Conservation (phyloP, 2,329 filamentous ascomycete genomes). For the Hypoxylon sp. region DNA sequence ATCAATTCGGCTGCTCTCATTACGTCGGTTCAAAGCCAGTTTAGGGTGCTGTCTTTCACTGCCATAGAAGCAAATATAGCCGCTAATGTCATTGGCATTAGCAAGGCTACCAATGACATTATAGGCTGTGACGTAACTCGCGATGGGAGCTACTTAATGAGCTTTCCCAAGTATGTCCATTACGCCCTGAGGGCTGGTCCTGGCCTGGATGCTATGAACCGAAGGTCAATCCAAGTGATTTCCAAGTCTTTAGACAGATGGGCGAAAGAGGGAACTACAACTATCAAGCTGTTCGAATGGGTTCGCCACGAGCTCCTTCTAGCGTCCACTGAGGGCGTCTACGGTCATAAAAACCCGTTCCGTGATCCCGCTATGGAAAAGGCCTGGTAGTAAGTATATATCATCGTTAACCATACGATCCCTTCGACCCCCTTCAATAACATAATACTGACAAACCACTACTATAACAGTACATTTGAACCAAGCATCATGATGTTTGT, state of each 20-base stretch:
- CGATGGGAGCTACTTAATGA: conserved; percentile 38
- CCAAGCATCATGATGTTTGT: conserved; percentile 37
- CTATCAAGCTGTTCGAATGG: conserved; percentile 43
- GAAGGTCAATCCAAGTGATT: conserved; percentile 35
- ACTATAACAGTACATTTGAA: conserved; percentile 33
- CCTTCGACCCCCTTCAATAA: not conserved
- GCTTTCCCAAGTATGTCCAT: conserved; percentile 38
- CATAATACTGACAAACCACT: no score
- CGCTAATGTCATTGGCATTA: conserved; percentile 31
- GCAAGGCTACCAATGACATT: conserved; percentile 25
- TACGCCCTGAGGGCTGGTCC: conserved; percentile 35
- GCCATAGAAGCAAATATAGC: conserved; percentile 32
- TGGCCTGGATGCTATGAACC: conserved; percentile 42
- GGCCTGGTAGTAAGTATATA: conserved; percentile 43
- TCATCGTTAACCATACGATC: not conserved
- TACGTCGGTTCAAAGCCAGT: conserved; percentile 30
- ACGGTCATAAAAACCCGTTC: conserved; percentile 47
- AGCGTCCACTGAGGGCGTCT: conserved; percentile 43
- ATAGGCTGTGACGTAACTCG: conserved; percentile 23
- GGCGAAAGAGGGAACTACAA: conserved; percentile 13
- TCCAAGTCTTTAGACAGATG: conserved; percentile 29
- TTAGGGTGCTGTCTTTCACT: conserved; percentile 31
- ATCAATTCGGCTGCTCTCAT: conserved; percentile 34
- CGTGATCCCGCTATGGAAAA: conserved; percentile 39
- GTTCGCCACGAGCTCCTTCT: conserved; percentile 39